Base-by-base conservation (phyloP, 2,329 filamentous ascomycete species). In the Cercospora sp. region DNA sequence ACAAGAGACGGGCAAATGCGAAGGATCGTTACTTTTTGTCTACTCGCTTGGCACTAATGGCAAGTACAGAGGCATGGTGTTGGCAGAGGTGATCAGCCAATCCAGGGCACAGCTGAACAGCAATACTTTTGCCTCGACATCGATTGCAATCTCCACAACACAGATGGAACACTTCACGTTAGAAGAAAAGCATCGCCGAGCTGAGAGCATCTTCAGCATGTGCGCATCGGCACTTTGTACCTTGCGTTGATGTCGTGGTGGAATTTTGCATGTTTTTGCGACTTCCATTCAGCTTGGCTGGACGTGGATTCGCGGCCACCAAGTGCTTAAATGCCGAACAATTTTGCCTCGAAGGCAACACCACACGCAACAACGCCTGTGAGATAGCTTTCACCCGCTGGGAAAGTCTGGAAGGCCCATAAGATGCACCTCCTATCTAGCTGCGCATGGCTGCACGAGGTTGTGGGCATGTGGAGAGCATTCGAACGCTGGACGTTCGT, bases 281-380 rank as follows among this genome's bases (percentile, higher is more conserved):
- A 26, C 33, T 60, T 40, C 5, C 7, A 42, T 60, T 26, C 20
- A 42, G 36, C 58, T 45, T 45, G 58, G 58, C 58, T 42, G n/a
- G 58, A 36, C n/a, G 31, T 18, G 48, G 23, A 55, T 26, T 16
- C 5, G 45, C 48, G 12, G 20, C 23, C 20, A 55, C 7, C 23
- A 55, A 55, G 48, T 30, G 23, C 23, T 5, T 55, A 7, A 28
- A 55, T 6, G 23, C 23, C 20, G 13, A 28, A 26, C 4, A 55
- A 28, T 62, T 62, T 62, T 62, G 60, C 60, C 60, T 48, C 36
- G 28, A 33, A 45, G 6, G 20, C 60, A 48, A 13, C 36, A 48
- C 23, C 28, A 12, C 8, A 62, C 58, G 60, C 40, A 18, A 62
- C 42, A 48, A 26, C 60, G 8, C 36, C n/a, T 26, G 10, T 51